A percentile compares a stretch with the other conserved stretches of the same genome.
Conservation (phyloP, 2,329 filamentous ascomycete genomes). For the Paraconiothyrium sp. region DNA sequence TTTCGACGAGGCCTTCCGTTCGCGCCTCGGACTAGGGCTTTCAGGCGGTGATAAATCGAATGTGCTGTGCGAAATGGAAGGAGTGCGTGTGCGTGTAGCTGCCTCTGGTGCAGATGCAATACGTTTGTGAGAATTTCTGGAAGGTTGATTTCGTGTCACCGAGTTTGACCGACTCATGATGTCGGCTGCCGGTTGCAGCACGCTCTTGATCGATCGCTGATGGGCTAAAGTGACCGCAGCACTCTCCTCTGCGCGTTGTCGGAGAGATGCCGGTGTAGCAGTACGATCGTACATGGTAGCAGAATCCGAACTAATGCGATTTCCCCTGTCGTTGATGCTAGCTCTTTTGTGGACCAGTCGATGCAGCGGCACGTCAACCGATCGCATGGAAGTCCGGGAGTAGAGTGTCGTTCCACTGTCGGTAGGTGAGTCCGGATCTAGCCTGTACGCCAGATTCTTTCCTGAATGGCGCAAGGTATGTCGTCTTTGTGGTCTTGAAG, state of each 20-base stretch:
- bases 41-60: slow-evolving; percentile 34
- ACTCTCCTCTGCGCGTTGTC: slow-evolving; percentile 37
- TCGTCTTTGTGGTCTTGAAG: slow-evolving; percentile 55
- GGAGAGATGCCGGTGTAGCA: slow-evolving; percentile 41
- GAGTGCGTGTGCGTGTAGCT: slow-evolving; percentile 18
- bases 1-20: slow-evolving; percentile 18
- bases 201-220: slow-evolving; percentile 41
- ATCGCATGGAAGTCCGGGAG: slow-evolving; percentile 57
- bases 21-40: slow-evolving; percentile 27
- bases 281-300: slow-evolving; percentile 36
- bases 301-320: slow-evolving; percentile 43
- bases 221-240: slow-evolving; percentile 42
- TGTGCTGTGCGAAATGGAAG: slow-evolving; percentile 28
- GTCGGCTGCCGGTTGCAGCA: slow-evolving; percentile 48
- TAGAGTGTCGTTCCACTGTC: slow-evolving; percentile 54
- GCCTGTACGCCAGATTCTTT: slow-evolving; percentile 62
- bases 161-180: slow-evolving; percentile 44
- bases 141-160: slow-evolving; percentile 22
- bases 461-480: slow-evolving; percentile 62
- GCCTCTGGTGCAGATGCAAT: slow-evolving; percentile 48
- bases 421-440: slow-evolving; percentile 45
- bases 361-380: slow-evolving; percentile 56
- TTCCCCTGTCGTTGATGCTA: slow-evolving; percentile 57
- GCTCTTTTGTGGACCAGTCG: slow-evolving; percentile 61
- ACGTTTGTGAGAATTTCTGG: slow-evolving; percentile 37